Conservation (phyloP, 2,329 filamentous ascomycete species). For the Hypoxylon sp. region DNA sequence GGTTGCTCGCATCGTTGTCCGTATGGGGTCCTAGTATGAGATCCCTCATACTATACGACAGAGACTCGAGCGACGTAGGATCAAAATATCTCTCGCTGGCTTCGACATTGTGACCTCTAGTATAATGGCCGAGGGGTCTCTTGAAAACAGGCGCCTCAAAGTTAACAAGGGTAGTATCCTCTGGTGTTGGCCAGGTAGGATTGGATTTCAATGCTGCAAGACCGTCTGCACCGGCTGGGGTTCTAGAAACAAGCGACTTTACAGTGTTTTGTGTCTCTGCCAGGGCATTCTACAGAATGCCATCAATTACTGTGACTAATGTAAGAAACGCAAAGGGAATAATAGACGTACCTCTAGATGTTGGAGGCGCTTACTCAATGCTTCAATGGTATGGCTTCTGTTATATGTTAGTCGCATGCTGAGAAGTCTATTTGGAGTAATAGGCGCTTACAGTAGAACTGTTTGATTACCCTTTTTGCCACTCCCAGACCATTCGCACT, state of each 20-base stretch:
- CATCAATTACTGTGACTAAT: not conserved
- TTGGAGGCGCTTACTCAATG: slow-evolving; percentile 28
- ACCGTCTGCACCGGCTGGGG: not conserved
- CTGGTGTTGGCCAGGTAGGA: slow-evolving; percentile 27
- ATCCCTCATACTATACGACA: slow-evolving; percentile 23
- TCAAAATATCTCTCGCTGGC: slow-evolving; percentile 26
- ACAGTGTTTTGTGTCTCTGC: slow-evolving; percentile 32
- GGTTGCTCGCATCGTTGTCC: not conserved
- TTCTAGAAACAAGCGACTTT: slow-evolving; percentile 20
- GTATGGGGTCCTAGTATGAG: slow-evolving; percentile 22
- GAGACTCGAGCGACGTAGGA: slow-evolving; percentile 29
- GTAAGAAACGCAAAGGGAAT: not conserved
- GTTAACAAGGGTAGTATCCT: slow-evolving; percentile 8
- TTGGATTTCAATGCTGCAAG: slow-evolving; percentile 5
- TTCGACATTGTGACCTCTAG: slow-evolving; percentile 17
- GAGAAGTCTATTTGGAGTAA: not conserved
- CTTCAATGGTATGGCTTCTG: slow-evolving; percentile 35
- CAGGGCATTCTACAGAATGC: slow-evolving; percentile 17
- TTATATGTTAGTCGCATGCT: slow-evolving; percentile 8
- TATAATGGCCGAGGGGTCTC: slow-evolving; percentile 32
- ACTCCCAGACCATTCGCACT: slow-evolving; percentile 36
- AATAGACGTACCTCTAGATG: slow-evolving; percentile 24
- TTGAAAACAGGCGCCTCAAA: slow-evolving; percentile 22
- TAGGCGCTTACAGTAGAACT: slow-evolving; percentile 16
- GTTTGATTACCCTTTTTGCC: slow-evolving; percentile 37